Evolutionary conservation across 345 rosid genomes (phyloP).

Genomic region (Orychophragmus violaceus): DNA sequence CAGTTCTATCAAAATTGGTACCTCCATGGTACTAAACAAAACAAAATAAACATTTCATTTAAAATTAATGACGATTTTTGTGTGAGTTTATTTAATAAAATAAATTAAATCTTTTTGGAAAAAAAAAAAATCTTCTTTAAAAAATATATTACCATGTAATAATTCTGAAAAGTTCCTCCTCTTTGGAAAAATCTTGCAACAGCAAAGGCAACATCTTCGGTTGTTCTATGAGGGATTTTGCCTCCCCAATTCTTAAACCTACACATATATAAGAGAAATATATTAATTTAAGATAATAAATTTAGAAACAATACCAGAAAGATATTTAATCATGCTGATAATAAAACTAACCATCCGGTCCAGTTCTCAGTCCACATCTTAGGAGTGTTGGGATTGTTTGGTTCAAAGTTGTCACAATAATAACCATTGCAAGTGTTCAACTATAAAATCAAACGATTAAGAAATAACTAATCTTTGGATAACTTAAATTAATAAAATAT

Average conservation of each 20-base stretch:
- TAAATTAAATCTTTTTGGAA: too few species aligned
- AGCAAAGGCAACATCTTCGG: slow-evolving; percentile 54
- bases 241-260: slow-evolving; percentile 59
- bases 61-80: not conserved
- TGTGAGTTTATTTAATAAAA: not conserved
- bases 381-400: slow-evolving; percentile 36
- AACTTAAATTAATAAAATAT: not conserved
- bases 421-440: slow-evolving; percentile 49
- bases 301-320: not conserved
- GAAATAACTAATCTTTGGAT: not conserved
- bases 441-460: slow-evolving; percentile 16
- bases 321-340: not conserved
- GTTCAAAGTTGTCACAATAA: slow-evolving; percentile 43
- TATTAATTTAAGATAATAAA: not conserved
- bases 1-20: slow-evolving; percentile 52
- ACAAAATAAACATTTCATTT: not conserved
- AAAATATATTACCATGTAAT: too few species aligned
- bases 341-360: slow-evolving; percentile 50
- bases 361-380: slow-evolving; percentile 70
- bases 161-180: slow-evolving; percentile 56
- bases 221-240: slow-evolving; percentile 41
- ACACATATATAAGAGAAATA: not conserved
- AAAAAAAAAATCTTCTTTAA: too few species aligned
- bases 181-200: slow-evolving; percentile 51
- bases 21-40: slow-evolving; percentile 62